Base-by-base conservation (phyloP, 2,329 filamentous ascomycete species). In the Aspergillus luchuensis region DNA sequence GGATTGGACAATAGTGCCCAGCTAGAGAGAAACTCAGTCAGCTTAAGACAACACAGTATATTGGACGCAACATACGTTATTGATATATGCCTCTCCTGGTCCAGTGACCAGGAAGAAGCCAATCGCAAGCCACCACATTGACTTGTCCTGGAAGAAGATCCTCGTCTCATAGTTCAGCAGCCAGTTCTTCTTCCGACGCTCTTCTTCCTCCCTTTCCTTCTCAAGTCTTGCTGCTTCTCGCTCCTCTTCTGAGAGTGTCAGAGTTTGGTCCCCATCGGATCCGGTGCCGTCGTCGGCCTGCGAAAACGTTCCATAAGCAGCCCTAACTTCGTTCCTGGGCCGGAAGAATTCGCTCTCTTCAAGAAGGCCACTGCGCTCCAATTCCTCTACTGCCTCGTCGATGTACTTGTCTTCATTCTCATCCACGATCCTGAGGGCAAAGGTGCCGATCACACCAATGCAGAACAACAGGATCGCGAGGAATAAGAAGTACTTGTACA, bases 1-100 rank as follows among this genome's bases (percentile, higher is more conserved):
- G 0, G 94, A 96, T 67, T 91, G 89, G 68, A 98, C 93, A 63
- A 99, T 89, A 23, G 93, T 97, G 38, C 95, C 95, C 8, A 99
- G 79, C 79, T 81, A 59, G 56, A 50, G 4, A 21, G 21, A 30
- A 23, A 56, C 25, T 54, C 36, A 38, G n/a, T 15, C 25, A 41
- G n/a, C 61, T 39, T 19, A 4, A 47, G 19, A 33, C 7, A 1
- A 28, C 0, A 8, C 19, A 8, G 4, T 30, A 30, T 5, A 17
- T 8, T 30, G 8, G 2, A 10, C 5, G 11, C n/a, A 15, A 38
- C 56, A 13, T 63, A 80, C 81, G 70, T 98, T 99, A 79, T 98
- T 99, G 78, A 98, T 92, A 75, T 97, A 99, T 10, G 94, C 91
- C 78, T 99, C 95, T n/a, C 93, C 94, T 0, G 95, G 94, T 0